Evolutionary conservation across 495 filamentous ascomycete species (phyloP), one percentile per base, ranked within the genome.

Genomic region (Talaromyces trachyspermus): DNA sequence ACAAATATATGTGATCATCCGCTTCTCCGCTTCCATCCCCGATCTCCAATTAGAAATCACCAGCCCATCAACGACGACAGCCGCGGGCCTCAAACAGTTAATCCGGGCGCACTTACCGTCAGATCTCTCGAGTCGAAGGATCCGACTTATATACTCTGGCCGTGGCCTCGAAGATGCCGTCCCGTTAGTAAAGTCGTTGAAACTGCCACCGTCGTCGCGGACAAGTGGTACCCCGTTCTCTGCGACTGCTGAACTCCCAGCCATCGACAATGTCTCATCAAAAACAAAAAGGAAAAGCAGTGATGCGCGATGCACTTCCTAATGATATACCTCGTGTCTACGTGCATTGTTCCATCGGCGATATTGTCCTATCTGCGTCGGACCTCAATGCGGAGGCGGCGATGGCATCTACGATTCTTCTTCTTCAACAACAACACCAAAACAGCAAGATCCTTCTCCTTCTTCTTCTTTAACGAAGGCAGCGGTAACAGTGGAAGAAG

Each of bases 261-360:
- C 69, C 25, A 52, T 35, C 5, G 53, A 48, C 25, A 53, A 18
- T 59, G 39, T 51, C 53, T 41, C 27, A 7, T 42, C 39, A 4
- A 57, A 56, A 44, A 41, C 69, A 60, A 46, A 84, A 78, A 56
- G 79, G 72, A 57, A 85, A 80, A 64, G 71, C 63, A 17, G 61
- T 75, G 11, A 56, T 77, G 11, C 71, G 73, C 11, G 67, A 63
- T 17, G 55, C 42, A 24, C 58, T 38, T 17, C 14, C 46, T 19
- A 9, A 11, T 17, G 19, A 72, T 18, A 54, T 60, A 19, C 64
- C 61, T 4, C 72, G 80, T 18, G 70, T 89, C 54, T 94, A 92
- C 66, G 81, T 95, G 42, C 89, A 95, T 72, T 96, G 91, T 76
- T 87, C 84, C 32, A 86, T 96, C 48, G 85, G 88, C 55, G 74